Evolutionary conservation across 106 monocot species (phyloP).

Genomic region (Dioscorea alata): DNA sequence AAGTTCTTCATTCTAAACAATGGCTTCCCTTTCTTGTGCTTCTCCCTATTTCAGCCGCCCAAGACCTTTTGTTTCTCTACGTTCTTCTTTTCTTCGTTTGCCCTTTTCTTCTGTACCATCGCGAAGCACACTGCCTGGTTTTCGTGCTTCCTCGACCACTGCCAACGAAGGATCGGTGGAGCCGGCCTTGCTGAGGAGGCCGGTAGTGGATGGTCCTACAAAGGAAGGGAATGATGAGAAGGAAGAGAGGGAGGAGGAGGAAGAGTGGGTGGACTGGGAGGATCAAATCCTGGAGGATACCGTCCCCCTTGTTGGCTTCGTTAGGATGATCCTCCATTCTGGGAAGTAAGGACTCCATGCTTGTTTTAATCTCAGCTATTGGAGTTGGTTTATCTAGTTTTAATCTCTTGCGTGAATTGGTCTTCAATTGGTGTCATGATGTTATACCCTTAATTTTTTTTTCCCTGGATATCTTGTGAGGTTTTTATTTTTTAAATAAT

Average conservation of each 20-base stretch:
- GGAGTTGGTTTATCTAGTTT: no score
- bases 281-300: constrained; percentile 86
- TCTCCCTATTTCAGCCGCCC: background rate
- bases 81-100: background rate
- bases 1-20: background rate
- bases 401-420: no score
- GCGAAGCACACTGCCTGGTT: background rate
- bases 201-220: background rate
- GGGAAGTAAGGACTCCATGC: constrained; percentile 55
- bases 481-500: no score
- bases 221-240: background rate
- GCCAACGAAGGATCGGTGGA: constrained; percentile 3
- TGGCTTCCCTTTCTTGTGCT: constrained; percentile 8
- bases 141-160: background rate
- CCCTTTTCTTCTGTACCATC: background rate
- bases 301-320: constrained; percentile 88
- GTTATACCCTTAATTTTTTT: no score
- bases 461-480: no score
- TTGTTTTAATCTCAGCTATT: background rate
- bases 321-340: constrained; percentile 95
- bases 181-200: constrained; percentile 6
- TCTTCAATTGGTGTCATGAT: no score
- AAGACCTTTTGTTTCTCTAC: background rate
- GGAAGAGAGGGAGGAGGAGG: constrained; percentile 19
- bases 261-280: constrained; percentile 81